These are phyloP conservation scores for Dissophora globulifera DNA, from an alignment of 192 early-diverging fungal species.

Conservation along the genomic window DNA sequence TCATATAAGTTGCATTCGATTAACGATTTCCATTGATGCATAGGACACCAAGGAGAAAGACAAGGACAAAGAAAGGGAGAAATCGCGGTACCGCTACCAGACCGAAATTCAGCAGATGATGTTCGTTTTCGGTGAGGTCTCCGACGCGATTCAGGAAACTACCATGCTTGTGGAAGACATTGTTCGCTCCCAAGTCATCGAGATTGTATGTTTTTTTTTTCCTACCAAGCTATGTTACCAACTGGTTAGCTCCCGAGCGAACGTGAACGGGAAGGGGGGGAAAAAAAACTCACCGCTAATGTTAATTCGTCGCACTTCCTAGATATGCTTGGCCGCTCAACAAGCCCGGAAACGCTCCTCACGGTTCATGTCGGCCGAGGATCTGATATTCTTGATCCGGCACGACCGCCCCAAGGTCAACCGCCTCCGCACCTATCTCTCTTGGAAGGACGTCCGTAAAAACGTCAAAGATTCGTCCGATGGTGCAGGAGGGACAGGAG, in stretches of 20 bases:
- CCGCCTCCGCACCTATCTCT: slow-evolving; percentile 88
- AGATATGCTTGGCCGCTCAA: slow-evolving; percentile 89
- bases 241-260: too few relatives aligned
- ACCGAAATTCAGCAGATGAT: slow-evolving; percentile 98
- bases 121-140: slow-evolving; percentile 98
- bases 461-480: slow-evolving; percentile 81
- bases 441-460: slow-evolving; percentile 97
- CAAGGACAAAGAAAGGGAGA: slow-evolving; percentile 51
- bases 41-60: slow-evolving; percentile 47
- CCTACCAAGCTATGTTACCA: too few relatives aligned
- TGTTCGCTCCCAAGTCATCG: slow-evolving; percentile 92
- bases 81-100: slow-evolving; percentile 66
- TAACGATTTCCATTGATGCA: too few relatives aligned
- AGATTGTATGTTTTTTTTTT: slow-evolving; percentile 72
- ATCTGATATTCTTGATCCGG: slow-evolving; percentile 96
- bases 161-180: slow-evolving; percentile 95
- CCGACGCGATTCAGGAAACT: slow-evolving; percentile 89
- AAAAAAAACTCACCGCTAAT: too few relatives aligned
- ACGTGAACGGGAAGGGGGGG: too few relatives aligned
- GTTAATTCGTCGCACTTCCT: not conserved
- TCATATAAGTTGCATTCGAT: too few relatives aligned
- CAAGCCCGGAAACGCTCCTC: slow-evolving; percentile 85
- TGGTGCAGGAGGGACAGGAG: slow-evolving; percentile 62
- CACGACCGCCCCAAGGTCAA: slow-evolving; percentile 95
- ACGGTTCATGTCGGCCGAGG: slow-evolving; percentile 84